phyloP scores from a whole-genome alignment of 345 rosid species.

The Salix purpurea region DNA sequence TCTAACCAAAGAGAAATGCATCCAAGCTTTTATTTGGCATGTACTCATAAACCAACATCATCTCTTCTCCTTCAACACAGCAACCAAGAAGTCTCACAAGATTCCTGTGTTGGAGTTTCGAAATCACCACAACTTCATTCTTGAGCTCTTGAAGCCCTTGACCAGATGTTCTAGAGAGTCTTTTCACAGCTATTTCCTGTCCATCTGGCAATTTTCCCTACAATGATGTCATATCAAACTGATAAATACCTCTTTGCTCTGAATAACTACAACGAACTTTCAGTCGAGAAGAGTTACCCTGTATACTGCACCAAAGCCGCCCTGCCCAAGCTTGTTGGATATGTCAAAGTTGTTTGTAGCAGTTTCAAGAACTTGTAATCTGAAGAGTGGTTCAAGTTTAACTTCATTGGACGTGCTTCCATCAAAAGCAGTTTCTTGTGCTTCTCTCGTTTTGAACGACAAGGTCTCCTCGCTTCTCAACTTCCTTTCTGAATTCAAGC shows the following conservation, averaged over 20 bases:
- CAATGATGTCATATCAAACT: neutral
- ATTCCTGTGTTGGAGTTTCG: slow-evolving; percentile 19
- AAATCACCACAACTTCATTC: too few relatives aligned
- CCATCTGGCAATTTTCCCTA: slow-evolving; percentile 20
- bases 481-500: neutral
- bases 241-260: neutral
- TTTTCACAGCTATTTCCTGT: slow-evolving; percentile 16
- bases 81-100: slow-evolving; percentile 17
- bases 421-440: too few relatives aligned
- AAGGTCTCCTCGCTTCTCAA: too few relatives aligned
- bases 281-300: slow-evolving; percentile 2
- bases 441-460: too few relatives aligned
- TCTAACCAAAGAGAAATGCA: slow-evolving; percentile 5
- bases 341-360: slow-evolving; percentile 15
- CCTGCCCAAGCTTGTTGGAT: slow-evolving; percentile 18
- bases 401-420: too few relatives aligned
- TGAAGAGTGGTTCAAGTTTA: neutral
- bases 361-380: neutral
- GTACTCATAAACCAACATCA: neutral
- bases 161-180: slow-evolving; percentile 16
- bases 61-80: slow-evolving; percentile 17
- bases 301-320: slow-evolving; percentile 26
- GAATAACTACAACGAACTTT: neutral
- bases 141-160: slow-evolving; percentile 5
- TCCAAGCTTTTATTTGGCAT: slow-evolving; percentile 21